phyloP scores from a whole-genome alignment of 1,284 basidiomycete species.

The Ustilago shanxiensis region DNA sequence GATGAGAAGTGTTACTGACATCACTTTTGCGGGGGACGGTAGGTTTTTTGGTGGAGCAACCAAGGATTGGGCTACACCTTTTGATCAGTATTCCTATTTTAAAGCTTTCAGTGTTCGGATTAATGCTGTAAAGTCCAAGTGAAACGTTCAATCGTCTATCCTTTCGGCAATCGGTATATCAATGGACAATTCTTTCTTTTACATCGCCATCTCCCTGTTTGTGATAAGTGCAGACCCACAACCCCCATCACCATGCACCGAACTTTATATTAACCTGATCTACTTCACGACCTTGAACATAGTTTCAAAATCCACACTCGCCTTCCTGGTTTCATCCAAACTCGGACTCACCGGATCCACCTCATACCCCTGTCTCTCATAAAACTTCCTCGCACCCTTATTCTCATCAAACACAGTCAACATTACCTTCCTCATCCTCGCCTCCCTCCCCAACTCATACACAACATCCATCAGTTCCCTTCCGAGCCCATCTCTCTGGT shows the following conservation, averaged over 20 bases:
- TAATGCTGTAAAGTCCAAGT: conserved; percentile 22
- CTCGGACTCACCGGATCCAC: conserved; percentile 71
- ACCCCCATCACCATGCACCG: too few species aligned
- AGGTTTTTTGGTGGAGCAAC: conserved; percentile 49
- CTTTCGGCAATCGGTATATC: too few species aligned
- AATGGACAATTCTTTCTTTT: too few species aligned
- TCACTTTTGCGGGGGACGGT: too few species aligned
- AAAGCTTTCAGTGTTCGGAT: conserved; percentile 34
- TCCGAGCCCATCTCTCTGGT: conserved; percentile 43
- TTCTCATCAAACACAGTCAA: conserved; percentile 52
- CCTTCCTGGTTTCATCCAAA: conserved; percentile 1
- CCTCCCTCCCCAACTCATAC: conserved; percentile 11
- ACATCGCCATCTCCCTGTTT: too few species aligned
- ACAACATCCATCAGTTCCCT: conserved; percentile 32
- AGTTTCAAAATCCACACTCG: conserved; percentile 33
- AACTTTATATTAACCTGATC: too few species aligned
- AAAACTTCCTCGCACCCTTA: conserved; percentile 29
- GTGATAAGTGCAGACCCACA: too few species aligned
- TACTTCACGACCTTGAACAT: conserved; percentile 30
- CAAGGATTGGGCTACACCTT: conserved; percentile 39
- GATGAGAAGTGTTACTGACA: too few species aligned
- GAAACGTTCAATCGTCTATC: too few species aligned
- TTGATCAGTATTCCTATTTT: conserved; percentile 51
- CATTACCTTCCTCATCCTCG: conserved; percentile 37
- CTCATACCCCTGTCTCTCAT: conserved; percentile 58